A percentile compares a stretch with the other conserved stretches of the same genome.
Conservation (phyloP, 139 green algal genomes). For the Chlorella sp. region DNA sequence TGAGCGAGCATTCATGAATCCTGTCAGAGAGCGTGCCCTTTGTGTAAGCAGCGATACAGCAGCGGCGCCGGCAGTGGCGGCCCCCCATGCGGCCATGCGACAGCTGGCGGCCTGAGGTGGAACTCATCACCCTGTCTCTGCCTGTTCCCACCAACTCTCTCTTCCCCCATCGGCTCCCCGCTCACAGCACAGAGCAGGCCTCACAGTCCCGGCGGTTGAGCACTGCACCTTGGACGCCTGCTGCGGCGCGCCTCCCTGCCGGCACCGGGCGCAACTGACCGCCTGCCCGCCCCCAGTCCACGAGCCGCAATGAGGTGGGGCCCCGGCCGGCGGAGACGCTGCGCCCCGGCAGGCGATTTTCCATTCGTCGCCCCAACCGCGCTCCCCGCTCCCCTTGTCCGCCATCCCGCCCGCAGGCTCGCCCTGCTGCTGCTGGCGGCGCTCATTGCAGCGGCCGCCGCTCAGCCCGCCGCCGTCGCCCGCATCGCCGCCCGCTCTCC, state of each 20-base stretch:
- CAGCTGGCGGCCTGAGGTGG: neutral
- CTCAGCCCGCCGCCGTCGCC: neutral
- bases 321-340: neutral
- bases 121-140: neutral
- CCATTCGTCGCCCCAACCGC: no score
- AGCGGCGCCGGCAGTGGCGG: neutral
- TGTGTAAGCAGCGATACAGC: no score
- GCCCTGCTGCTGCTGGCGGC: neutral
- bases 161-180: no score
- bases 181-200: no score
- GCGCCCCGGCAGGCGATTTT: no score
- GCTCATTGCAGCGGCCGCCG: neutral
- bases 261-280: no score
- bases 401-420: neutral
- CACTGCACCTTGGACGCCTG: no score
- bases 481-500: neutral
- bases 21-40: no score
- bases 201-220: no score
- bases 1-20: no score
- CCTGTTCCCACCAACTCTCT: neutral
- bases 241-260: no score
- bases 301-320: no score
- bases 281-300: neutral
- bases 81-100: neutral
- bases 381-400: neutral